Percentiles rank a stretch among this genome's conserved stretches.
Conservation (phyloP, 768 basidiomycete genomes). For the Pleurotus cornucopiae region DNA sequence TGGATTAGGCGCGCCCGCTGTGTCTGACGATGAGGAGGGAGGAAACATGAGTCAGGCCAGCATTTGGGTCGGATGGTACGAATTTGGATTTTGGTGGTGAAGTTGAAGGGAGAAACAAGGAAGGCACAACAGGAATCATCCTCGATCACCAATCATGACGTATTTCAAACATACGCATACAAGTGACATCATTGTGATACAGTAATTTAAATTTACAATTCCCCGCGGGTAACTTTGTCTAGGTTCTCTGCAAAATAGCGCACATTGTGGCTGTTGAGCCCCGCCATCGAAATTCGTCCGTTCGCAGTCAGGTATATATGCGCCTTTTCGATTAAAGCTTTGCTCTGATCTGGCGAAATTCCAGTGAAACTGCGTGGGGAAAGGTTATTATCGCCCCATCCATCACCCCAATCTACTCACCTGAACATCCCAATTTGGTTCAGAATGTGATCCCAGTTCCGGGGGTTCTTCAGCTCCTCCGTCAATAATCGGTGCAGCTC, state of each 20-base stretch:
- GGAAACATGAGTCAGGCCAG: not conserved
- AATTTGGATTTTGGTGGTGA: not conserved
- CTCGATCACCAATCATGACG: conserved; percentile 5
- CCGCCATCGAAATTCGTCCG: conserved; percentile 94
- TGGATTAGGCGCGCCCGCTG: not conserved
- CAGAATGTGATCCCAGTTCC: conserved; percentile 94
- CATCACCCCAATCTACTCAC: conserved; percentile 32
- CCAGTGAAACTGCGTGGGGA: conserved; percentile 70
- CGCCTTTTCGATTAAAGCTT: conserved; percentile 61
- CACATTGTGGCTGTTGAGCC: conserved; percentile 79
- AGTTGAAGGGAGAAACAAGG: not conserved
- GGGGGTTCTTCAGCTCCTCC: conserved; percentile 80
- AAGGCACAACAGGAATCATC: not conserved
- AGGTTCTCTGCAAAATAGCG: conserved; percentile 66
- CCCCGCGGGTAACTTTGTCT: conserved; percentile 60
- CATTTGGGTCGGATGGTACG: not conserved
- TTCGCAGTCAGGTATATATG: conserved; percentile 87
- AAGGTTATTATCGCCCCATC: not conserved
- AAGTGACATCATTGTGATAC: conserved; percentile 4
- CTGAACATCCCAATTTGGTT: conserved; percentile 99
- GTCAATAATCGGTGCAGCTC: conserved; percentile 72
- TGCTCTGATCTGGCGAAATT: conserved; percentile 60
- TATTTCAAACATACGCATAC: conserved; percentile 3
- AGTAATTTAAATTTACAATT: conserved; percentile 11
- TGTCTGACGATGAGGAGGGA: conserved; percentile 6